phyloP scores from a whole-genome alignment of 1,284 basidiomycete genomes.

The Agaricales sp. region DNA sequence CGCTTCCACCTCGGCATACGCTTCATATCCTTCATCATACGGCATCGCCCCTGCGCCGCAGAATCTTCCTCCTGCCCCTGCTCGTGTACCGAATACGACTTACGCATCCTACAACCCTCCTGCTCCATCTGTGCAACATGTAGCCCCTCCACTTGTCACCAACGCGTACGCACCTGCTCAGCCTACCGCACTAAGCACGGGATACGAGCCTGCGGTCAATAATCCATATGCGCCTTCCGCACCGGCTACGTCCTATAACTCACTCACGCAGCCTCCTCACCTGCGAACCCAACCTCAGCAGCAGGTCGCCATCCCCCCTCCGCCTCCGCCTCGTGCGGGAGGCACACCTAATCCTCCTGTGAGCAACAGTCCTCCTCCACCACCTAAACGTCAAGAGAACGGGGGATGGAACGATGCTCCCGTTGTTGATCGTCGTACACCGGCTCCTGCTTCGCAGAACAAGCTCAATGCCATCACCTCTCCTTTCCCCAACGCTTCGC shows the following conservation, averaged over 20 bases:
- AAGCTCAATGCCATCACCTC: constrained; percentile 73
- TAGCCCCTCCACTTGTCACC: not conserved
- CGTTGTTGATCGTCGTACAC: constrained; percentile 32
- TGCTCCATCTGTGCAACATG: not conserved
- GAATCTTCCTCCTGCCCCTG: too few relatives aligned
- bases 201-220: constrained; percentile 11
- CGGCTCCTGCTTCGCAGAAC: constrained; percentile 33
- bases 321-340: constrained; percentile 11
- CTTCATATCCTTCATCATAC: too few relatives aligned
- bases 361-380: constrained; percentile 15
- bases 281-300: constrained; percentile 17
- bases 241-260: constrained; percentile 3
- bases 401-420: constrained; percentile 93
- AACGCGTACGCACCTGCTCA: not conserved
- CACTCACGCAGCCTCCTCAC: constrained; percentile 28
- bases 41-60: too few relatives aligned
- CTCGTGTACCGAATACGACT: not conserved
- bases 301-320: constrained; percentile 14
- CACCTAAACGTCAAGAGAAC: constrained; percentile 52
- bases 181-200: constrained; percentile 4
- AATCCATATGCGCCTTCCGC: constrained; percentile 13
- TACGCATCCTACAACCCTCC: not conserved
- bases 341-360: constrained; percentile 14
- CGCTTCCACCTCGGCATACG: too few relatives aligned
- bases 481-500: constrained; percentile 76